These are phyloP conservation scores for Wickerhamiella siamensis DNA, from an alignment of 805 yeast species.

Conservation along the genomic window DNA sequence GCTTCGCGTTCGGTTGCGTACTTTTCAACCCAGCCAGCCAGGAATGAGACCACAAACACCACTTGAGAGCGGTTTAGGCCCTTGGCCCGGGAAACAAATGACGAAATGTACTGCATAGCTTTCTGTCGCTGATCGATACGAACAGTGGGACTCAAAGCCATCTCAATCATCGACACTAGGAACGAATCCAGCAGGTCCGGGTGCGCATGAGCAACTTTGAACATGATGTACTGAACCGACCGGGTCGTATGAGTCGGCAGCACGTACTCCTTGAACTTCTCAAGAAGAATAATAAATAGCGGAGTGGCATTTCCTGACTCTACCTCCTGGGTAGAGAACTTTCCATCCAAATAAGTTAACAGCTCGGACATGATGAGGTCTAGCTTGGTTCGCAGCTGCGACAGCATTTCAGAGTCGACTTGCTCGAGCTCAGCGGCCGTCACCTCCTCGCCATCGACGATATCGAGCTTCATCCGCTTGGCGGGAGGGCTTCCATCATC, in stretches of 20 bases:
- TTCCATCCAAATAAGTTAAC: constrained; percentile 34
- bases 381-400: constrained; percentile 47
- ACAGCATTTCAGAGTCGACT: constrained; percentile 35
- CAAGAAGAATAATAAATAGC: constrained; percentile 57
- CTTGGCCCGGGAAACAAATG: constrained; percentile 79
- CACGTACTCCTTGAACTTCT: constrained; percentile 67
- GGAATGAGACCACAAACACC: constrained; percentile 64
- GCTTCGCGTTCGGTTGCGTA: constrained; percentile 73
- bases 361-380: constrained; percentile 54
- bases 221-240: constrained; percentile 71
- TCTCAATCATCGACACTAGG: constrained; percentile 66
- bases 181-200: constrained; percentile 75
- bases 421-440: constrained; percentile 25
- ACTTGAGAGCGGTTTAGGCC: constrained; percentile 58
- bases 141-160: constrained; percentile 59
- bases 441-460: constrained; percentile 23
- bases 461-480: constrained; percentile 14
- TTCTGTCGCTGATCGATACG: constrained; percentile 64
- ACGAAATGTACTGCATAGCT: constrained; percentile 82
- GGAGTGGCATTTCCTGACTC: constrained; percentile 50
- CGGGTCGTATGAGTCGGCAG: constrained; percentile 87
- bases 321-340: constrained; percentile 38
- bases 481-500: background rate
- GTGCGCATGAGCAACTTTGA: constrained; percentile 67
- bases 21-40: constrained; percentile 70